These are phyloP conservation scores for Candida koratica DNA, from an alignment of 805 yeast genomes.

Conservation along the genomic window DNA sequence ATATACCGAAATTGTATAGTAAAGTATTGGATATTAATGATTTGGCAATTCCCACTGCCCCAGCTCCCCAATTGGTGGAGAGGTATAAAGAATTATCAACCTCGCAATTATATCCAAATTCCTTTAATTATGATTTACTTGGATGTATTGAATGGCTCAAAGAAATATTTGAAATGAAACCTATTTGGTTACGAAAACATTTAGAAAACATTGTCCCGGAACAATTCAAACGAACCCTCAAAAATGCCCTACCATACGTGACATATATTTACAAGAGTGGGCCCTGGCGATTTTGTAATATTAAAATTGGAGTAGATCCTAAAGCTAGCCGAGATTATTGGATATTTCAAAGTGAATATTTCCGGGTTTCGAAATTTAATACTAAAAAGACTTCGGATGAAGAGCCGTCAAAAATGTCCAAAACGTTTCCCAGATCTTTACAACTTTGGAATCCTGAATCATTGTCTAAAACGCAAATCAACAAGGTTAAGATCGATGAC, in stretches of 20 bases:
- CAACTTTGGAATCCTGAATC: slow-evolving; percentile 6
- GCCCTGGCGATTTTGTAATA: slow-evolving; percentile 90
- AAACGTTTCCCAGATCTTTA: slow-evolving; percentile 27
- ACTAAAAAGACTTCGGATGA: slow-evolving; percentile 2
- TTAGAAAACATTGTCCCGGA: slow-evolving; percentile 53
- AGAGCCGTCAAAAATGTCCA: slow-evolving; percentile 17
- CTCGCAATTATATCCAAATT: slow-evolving; percentile 33
- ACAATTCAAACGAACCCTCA: slow-evolving; percentile 44
- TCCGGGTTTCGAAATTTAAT: slow-evolving; percentile 45
- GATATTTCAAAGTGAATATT: slow-evolving; percentile 79
- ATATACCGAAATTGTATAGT: slow-evolving; percentile 50
- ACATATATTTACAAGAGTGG: slow-evolving; percentile 82
- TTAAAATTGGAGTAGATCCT: slow-evolving; percentile 79
- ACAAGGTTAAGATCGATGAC: slow-evolving; percentile 25
- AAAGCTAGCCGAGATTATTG: slow-evolving; percentile 49
- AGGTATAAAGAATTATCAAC: slow-evolving; percentile 28
- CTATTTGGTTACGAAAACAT: slow-evolving; percentile 83
- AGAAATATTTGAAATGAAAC: slow-evolving; percentile 60
- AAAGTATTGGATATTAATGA: slow-evolving; percentile 47
- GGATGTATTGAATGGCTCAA: slow-evolving; percentile 43
- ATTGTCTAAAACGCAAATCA: background rate
- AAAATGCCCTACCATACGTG: slow-evolving; percentile 79
- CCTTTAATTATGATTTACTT: slow-evolving; percentile 30
- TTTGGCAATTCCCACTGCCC: slow-evolving; percentile 44
- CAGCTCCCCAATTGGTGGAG: slow-evolving; percentile 45